Conservation (phyloP, 495 filamentous ascomycete species). For the Hypoxylon perforatum region DNA sequence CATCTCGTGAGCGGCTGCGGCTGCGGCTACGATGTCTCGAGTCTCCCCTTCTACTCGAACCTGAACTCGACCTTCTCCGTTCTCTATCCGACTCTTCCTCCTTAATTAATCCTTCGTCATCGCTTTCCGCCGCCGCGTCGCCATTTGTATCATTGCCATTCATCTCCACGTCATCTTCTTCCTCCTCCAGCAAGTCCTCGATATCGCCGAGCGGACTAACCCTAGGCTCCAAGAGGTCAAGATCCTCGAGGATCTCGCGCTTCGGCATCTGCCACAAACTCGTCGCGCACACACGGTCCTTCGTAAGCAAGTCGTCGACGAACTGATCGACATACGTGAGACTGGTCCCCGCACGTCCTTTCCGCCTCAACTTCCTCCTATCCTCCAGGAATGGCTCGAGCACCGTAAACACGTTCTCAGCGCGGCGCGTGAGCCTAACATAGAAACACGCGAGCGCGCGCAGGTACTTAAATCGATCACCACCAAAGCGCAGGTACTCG, state of each 20-base stretch:
- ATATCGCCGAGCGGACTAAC: slow-evolving; percentile 87
- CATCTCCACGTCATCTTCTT: slow-evolving; percentile 53
- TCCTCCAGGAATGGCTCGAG: slow-evolving; percentile 89
- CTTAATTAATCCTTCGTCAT: slow-evolving; percentile 38
- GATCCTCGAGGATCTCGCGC: slow-evolving; percentile 85
- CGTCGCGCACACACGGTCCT: slow-evolving; percentile 90
- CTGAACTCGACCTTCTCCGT: slow-evolving; percentile 37
- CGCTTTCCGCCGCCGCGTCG: slow-evolving; percentile 31
- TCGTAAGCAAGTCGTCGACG: slow-evolving; percentile 88
- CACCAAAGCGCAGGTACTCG: slow-evolving; percentile 78
- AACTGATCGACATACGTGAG: slow-evolving; percentile 93
- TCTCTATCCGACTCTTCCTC: slow-evolving; percentile 25
- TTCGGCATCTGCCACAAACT: slow-evolving; percentile 91
- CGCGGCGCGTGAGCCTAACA: slow-evolving; percentile 85
- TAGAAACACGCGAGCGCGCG: slow-evolving; percentile 91
- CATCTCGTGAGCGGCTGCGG: slow-evolving; percentile 36
- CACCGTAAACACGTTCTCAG: slow-evolving; percentile 80
- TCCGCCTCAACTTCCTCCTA: slow-evolving; percentile 80
- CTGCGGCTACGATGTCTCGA: slow-evolving; percentile 29
- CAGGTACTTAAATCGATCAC: slow-evolving; percentile 88
- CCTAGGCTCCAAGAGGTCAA: slow-evolving; percentile 86
- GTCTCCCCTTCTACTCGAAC: slow-evolving; percentile 36
- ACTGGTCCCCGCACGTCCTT: slow-evolving; percentile 74
- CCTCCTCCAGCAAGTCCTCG: slow-evolving; percentile 80
- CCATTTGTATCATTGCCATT: slow-evolving; percentile 57